Conservation (phyloP, 176 grass and related monocot species). For the Eragrostis nindensis region DNA sequence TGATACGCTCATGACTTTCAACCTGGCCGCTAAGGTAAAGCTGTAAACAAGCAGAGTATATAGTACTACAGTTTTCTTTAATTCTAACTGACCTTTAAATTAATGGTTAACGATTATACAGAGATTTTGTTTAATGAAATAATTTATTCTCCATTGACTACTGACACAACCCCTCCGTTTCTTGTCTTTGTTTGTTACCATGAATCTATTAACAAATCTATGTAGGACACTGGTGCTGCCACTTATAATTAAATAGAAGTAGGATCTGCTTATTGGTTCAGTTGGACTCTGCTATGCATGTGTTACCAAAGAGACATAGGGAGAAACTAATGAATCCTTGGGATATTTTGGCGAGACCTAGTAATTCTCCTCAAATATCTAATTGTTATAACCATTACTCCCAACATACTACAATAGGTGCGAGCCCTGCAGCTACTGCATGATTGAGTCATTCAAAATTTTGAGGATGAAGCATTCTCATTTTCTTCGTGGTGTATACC, state of each 20-base stretch:
- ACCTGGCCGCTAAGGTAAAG: slow-evolving; percentile 69
- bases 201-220: slow-evolving; percentile 14
- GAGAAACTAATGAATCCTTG: slow-evolving; percentile 6
- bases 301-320: not conserved
- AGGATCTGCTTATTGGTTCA: not conserved
- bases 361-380: not conserved
- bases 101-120: not conserved
- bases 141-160: slow-evolving; percentile 13
- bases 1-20: slow-evolving; percentile 62
- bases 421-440: not conserved
- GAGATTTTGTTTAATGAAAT: not conserved
- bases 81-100: not conserved
- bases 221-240: not conserved
- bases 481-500: not conserved
- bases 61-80: slow-evolving; percentile 17
- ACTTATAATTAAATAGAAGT: slow-evolving; percentile 14
- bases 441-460: not conserved
- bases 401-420: not conserved
- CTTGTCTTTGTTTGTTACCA: slow-evolving; percentile 5
- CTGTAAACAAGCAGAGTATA: slow-evolving; percentile 18
- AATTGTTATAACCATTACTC: not conserved
- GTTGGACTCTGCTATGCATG: not conserved
- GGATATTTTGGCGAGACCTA: not conserved
- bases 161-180: not conserved
- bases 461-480: not conserved